These are phyloP conservation scores for Hymenoscyphus albidus DNA, from an alignment of 2,329 filamentous ascomycete genomes.

Conservation along the genomic window DNA sequence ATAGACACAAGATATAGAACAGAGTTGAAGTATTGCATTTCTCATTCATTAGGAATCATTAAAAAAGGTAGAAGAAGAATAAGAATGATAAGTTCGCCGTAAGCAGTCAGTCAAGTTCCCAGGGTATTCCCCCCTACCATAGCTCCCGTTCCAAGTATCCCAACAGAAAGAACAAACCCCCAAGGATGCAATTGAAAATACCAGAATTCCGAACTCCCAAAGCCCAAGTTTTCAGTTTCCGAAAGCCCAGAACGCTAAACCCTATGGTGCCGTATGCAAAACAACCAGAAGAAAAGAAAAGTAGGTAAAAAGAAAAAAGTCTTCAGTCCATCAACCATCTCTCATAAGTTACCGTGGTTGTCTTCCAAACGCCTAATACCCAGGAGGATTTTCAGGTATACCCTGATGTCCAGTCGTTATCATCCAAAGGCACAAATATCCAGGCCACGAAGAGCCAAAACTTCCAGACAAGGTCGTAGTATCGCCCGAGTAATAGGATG, in stretches of 20 bases:
- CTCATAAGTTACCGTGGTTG: neutral
- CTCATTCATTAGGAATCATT: neutral
- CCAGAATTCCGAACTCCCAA: neutral
- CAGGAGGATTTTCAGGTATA: neutral
- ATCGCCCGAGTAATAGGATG: slow-evolving; percentile 23
- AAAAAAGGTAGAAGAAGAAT: neutral
- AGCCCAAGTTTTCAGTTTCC: neutral
- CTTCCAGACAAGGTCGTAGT: slow-evolving; percentile 21
- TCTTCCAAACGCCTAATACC: neutral
- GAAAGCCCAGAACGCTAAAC: neutral
- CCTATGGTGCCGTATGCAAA: neutral
- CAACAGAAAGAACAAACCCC: neutral
- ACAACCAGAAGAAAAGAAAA: neutral
- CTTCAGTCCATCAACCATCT: neutral
- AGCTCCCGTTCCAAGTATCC: neutral
- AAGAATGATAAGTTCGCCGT: neutral
- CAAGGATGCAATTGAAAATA: neutral
- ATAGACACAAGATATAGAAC: too few species aligned
- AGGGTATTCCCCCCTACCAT: neutral
- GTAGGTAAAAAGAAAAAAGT: neutral
- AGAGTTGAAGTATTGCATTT: neutral
- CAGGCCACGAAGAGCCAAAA: slow-evolving; percentile 20
- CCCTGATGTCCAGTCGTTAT: slow-evolving; percentile 12
- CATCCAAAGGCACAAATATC: slow-evolving; percentile 28
- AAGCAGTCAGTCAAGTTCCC: neutral